Base-by-base conservation (phyloP, 2,329 filamentous ascomycete genomes). In the Aspergillus oerlinghausenensis region DNA sequence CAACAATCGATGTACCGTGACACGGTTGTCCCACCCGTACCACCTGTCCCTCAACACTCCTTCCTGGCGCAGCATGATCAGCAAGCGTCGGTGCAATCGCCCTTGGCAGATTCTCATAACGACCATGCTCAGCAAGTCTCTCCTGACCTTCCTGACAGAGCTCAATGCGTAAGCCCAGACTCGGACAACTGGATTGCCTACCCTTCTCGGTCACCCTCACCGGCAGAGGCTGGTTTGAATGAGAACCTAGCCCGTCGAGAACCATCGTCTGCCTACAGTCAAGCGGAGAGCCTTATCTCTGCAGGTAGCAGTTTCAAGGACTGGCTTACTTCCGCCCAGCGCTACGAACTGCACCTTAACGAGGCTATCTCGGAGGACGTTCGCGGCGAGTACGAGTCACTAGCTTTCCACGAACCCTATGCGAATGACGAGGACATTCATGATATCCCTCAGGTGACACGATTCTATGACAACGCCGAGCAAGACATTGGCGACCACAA, bases 1-100 rank as follows among this genome's bases (percentile, higher is more conserved):
- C 82, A 82, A 57, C 78, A 78, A 35, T 75, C 77, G 48, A 81
- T 83, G 1, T 74, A 74, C 57, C 60, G 67, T 58, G 55, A 75
- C 60, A 23, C 63, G 56, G 28, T 63, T 60, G 51, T 72, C 68
- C 50, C 71, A 61, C 58, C 66, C 68, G 21, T 67, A 72, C 50
- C 62, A 68, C 19, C 63, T 68, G 25, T 68, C 68, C 47, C 69
- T 72, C 2, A 66, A 70, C 28, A 62, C 65, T 54, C 64, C 67
- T 4, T 68, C 71, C 56, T 64, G 5, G 60, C 67, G 5, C 65
- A 66, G 23, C 64, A 70, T 8, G 66, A 67, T 26, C 60, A 62
- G 25, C 66, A 65, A 38, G 66, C 72, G 9, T 65, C 63, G 45
- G 70, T 63, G 51, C 67, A 60, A 52, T 74, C 66, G 25, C 71